Conservation (phyloP, 2,329 filamentous ascomycete species). For the Arthrobotrys pseudoclavata region DNA sequence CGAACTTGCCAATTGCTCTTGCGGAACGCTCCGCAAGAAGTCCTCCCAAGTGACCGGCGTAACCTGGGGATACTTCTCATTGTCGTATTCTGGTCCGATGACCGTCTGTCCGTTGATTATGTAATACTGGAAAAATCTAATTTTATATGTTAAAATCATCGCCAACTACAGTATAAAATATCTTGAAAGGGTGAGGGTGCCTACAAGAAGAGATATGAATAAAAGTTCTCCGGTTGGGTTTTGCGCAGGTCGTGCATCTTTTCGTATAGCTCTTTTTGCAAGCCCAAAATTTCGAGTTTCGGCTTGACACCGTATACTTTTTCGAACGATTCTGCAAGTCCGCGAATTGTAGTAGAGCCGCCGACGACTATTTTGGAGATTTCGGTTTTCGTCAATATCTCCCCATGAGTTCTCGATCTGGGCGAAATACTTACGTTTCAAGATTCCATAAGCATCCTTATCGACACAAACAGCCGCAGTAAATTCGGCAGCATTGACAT, state of each 20-base stretch:
- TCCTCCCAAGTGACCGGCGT: conserved; percentile 17
- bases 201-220: conserved; percentile 23
- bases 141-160: background rate
- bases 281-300: conserved; percentile 62
- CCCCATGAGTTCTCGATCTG: background rate
- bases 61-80: conserved; percentile 17
- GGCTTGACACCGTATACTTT: conserved; percentile 63
- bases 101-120: conserved; percentile 11
- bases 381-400: background rate
- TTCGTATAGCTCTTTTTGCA: conserved; percentile 64
- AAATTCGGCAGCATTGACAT: conserved; percentile 66
- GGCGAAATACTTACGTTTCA: conserved; percentile 61
- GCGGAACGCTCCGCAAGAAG: conserved; percentile 6
- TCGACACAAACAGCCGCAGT: conserved; percentile 65
- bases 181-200: background rate
- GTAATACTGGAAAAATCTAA: conserved; percentile 25
- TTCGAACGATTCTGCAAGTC: conserved; percentile 63
- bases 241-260: conserved; percentile 62
- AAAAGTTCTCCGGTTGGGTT: conserved; percentile 20
- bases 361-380: conserved; percentile 65
- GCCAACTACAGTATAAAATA: too few species aligned
- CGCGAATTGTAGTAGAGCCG: conserved; percentile 63
- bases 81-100: conserved; percentile 12
- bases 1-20: conserved; percentile 1
- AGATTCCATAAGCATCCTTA: conserved; percentile 60